Evolutionary conservation across 2,329 filamentous ascomycete species (phyloP), one percentile per base, ranked within the genome.

Genomic region (Clarireedia monteithiana): DNA sequence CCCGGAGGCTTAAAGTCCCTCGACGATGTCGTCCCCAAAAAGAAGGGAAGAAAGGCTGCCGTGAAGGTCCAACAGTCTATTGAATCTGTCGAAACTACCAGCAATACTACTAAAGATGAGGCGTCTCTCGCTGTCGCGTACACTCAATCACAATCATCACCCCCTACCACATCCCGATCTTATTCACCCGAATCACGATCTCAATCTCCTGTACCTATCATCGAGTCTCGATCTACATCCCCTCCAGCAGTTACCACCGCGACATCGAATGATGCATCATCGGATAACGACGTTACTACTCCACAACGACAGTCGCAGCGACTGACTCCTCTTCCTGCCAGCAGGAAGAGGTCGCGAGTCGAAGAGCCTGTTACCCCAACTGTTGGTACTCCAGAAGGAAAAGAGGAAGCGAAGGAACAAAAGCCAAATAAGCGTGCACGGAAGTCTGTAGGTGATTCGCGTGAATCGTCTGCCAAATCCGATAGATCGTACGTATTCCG

Each of bases 1-100:
- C 55, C 55, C 24, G 55, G 55, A 24, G 55, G 55, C 36, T 48
- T 56, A n/a, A 53, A 56, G 30, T 42, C 42, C 34, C 49, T 56
- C 17, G 52, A 55, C 39, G 52, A 55, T 23, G 48, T 53, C 14
- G 26, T 27, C 23, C 48, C 48, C 9, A 40, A 34, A 7, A 55
- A n/a, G 14, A 27, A 15, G 27, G 27, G 14, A 36, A 34, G 26
- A 26, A 40, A 34, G 42, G 15, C 12, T 14, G 53, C 50, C 46
- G 53, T 40, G 27, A 46, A 55, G 27, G 23, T 23, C 26, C 6
- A 45, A 51, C 46, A 14, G 15, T 48, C 48, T 17, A 34, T 51
- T 27, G 48, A 55, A 38, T n/a, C 15, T 27, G 27, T 48, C 36
- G 52, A 50, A 14, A 42, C 26, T 30, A 45, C n/a, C 24, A 46